A percentile compares a stretch with the other conserved stretches of the same genome.
phyloP scores from a whole-genome alignment of 2,329 filamentous ascomycete species.

The Penicillium sp. region DNA sequence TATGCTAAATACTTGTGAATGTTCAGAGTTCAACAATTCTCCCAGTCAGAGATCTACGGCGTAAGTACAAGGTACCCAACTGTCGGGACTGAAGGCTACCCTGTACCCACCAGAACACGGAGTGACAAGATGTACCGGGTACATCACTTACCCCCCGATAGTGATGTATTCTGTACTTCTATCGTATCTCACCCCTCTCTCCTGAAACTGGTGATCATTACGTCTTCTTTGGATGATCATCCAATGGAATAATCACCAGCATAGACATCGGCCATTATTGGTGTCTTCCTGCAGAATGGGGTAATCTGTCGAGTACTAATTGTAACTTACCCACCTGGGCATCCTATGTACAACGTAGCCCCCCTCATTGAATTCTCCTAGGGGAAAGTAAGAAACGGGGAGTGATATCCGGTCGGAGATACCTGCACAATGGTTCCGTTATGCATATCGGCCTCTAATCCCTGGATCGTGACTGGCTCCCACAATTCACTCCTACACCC shows the following conservation, averaged over 20 bases:
- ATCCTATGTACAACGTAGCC: not conserved
- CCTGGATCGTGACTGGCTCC: conserved; percentile 4
- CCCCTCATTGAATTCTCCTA: not conserved
- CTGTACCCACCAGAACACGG: conserved; percentile 22
- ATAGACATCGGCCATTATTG: conserved; percentile 1
- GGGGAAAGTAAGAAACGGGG: not conserved
- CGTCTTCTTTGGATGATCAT: conserved; percentile 1
- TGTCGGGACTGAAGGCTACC: conserved; percentile 15
- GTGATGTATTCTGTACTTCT: not conserved
- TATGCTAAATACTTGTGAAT: not conserved
- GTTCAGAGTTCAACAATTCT: conserved; percentile 5
- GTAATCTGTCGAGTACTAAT: not conserved
- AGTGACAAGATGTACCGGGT: conserved; percentile 19
- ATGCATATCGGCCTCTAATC: conserved; percentile 6
- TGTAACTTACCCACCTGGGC: no score
- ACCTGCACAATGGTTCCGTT: not conserved
- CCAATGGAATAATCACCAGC: conserved; percentile 7
- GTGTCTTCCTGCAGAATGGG: not conserved
- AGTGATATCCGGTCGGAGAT: not conserved
- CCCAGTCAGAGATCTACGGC: conserved; percentile 12
- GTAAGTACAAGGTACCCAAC: conserved; percentile 13
- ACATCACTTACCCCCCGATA: conserved; percentile 12
- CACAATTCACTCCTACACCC: not conserved
- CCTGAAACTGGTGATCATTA: conserved; percentile 14
- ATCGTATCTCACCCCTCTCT: not conserved